These are phyloP conservation scores for Lunularia cruciata DNA, from an alignment of 225 moss, liverwort and hornwort genomes.

Conservation along the genomic window DNA sequence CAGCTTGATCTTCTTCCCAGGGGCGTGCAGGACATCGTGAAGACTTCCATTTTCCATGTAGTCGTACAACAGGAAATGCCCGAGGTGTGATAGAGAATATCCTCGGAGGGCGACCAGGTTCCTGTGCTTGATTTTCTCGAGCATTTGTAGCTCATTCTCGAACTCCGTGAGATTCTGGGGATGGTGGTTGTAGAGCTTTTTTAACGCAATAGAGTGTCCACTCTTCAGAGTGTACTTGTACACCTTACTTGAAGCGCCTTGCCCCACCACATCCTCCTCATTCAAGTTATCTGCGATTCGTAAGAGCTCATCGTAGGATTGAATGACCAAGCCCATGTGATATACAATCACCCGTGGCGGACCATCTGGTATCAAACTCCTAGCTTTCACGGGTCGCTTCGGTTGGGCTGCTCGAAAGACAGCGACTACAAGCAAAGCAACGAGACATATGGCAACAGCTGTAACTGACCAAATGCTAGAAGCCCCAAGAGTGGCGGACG, in stretches of 20 bases:
- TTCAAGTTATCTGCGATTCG: slow-evolving; percentile 81
- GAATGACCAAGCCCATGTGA: slow-evolving; percentile 83
- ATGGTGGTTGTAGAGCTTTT: slow-evolving; percentile 83
- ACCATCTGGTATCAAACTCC: slow-evolving; percentile 58
- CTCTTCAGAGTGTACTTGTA: slow-evolving; percentile 75
- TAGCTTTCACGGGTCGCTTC: slow-evolving; percentile 54
- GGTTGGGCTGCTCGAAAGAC: slow-evolving; percentile 62
- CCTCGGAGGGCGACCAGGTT: slow-evolving; percentile 86
- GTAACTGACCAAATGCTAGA: slow-evolving; percentile 89
- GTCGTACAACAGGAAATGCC: slow-evolving; percentile 91
- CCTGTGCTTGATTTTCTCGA: slow-evolving; percentile 88
- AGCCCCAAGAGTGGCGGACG: slow-evolving; percentile 50
- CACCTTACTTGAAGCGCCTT: slow-evolving; percentile 85
- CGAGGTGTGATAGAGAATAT: slow-evolving; percentile 73
- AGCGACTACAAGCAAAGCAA: slow-evolving; percentile 62
- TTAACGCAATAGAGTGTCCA: slow-evolving; percentile 87
- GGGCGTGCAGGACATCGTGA: slow-evolving; percentile 78
- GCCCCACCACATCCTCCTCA: slow-evolving; percentile 73
- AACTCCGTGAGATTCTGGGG: slow-evolving; percentile 76
- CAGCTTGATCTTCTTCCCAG: slow-evolving; percentile 61
- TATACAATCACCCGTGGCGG: slow-evolving; percentile 79
- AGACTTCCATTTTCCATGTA: slow-evolving; percentile 93
- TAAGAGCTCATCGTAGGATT: slow-evolving; percentile 91
- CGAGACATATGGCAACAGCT: slow-evolving; percentile 65
- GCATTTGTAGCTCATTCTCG: slow-evolving; percentile 74